A percentile compares a stretch with the other conserved stretches of the same genome.
These are phyloP conservation scores for Apostasia shenzhenica DNA, from an alignment of 106 monocot genomes.

Conservation along the genomic window DNA sequence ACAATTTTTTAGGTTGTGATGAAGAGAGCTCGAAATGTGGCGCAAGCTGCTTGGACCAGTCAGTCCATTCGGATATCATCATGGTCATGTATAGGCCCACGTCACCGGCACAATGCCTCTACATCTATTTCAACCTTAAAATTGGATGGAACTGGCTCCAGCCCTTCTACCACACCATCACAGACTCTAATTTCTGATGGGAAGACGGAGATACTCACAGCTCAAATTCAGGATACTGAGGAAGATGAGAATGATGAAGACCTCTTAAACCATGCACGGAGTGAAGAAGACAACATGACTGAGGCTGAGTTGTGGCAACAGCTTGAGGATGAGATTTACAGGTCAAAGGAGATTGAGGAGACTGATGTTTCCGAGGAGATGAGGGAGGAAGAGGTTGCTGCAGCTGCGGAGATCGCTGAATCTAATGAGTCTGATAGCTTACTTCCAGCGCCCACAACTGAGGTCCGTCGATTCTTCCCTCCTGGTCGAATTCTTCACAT, in stretches of 20 bases:
- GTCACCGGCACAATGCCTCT: conserved; percentile 39
- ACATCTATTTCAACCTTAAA: conserved; percentile 7
- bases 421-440: conserved; percentile 22
- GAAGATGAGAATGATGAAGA: conserved; percentile 46
- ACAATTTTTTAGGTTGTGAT: conserved; percentile 56
- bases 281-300: conserved; percentile 50
- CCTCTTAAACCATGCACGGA: conserved; percentile 31
- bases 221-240: conserved; percentile 28
- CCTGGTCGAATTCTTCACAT: conserved; percentile 93
- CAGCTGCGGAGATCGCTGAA: conserved; percentile 37
- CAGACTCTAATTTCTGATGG: conserved; percentile 1
- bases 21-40: conserved; percentile 78
- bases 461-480: conserved; percentile 73
- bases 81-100: conserved; percentile 96
- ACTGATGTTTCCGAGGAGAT: conserved; percentile 40
- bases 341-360: conserved; percentile 31
- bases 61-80: conserved; percentile 68
- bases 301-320: conserved; percentile 96
- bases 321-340: conserved; percentile 74
- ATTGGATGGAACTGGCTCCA: conserved; percentile 17
- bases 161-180: neutral
- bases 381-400: conserved; percentile 57
- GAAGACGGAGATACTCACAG: conserved; percentile 30
- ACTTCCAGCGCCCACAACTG: conserved; percentile 24
- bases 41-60: conserved; percentile 88